A percentile compares a stretch with the other conserved stretches of the same genome.
Conservation (phyloP, 306 rosid genomes). For the Malus sylvestris region DNA sequence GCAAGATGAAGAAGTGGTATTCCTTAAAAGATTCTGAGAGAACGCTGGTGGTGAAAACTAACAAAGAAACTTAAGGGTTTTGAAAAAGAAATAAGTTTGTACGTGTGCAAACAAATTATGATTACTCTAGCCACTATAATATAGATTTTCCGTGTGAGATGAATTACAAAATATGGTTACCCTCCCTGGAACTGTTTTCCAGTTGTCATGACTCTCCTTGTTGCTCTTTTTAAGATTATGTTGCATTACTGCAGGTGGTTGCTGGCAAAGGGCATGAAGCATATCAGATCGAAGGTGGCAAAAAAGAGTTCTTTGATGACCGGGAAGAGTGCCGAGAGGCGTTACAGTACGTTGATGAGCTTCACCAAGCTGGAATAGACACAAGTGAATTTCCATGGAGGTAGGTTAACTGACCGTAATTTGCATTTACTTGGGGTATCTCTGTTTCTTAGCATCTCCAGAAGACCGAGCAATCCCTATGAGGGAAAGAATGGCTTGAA, state of each 20-base stretch:
- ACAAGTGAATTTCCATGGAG: conserved; percentile 99
- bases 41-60: background rate
- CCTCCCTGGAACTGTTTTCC: background rate
- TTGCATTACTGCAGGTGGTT: conserved; percentile 57
- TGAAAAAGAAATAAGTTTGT: background rate
- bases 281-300: conserved; percentile 70
- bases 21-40: background rate
- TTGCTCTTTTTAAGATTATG: conserved; percentile 8
- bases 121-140: background rate
- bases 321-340: conserved; percentile 97
- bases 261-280: conserved; percentile 95
- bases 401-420: conserved; percentile 30
- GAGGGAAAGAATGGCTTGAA: background rate
- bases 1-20: background rate
- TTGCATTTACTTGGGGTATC: background rate
- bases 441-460: background rate
- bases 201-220: background rate
- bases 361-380: conserved; percentile 95
- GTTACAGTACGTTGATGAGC: conserved; percentile 85
- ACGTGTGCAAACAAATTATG: background rate
- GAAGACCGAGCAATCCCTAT: background rate
- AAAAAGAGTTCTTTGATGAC: conserved; percentile 74
- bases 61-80: background rate
- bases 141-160: background rate
- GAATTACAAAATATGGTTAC: background rate